phyloP scores from a whole-genome alignment of 2,329 filamentous ascomycete species.

The Ploettnerulaceae sp. region DNA sequence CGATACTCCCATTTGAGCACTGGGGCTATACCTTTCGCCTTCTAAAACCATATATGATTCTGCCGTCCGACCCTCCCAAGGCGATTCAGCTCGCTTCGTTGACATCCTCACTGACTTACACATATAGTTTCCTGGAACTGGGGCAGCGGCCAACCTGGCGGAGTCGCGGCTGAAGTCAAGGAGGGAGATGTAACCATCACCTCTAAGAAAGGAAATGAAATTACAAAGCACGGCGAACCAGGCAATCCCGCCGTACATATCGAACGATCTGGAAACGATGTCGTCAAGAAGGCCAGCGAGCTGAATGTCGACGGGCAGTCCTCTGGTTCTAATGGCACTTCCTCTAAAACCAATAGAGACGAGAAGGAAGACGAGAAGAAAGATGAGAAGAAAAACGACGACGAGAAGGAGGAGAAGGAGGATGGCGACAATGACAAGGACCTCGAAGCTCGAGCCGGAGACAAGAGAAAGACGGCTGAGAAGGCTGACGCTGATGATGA shows the following conservation, averaged over 20 bases:
- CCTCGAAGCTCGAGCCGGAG: constrained; percentile 2
- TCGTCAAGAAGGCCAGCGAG: constrained; percentile 59
- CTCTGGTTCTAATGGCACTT: constrained; percentile 11
- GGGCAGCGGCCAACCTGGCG: constrained; percentile 49
- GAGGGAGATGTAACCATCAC: constrained; percentile 56
- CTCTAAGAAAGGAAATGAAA: constrained; percentile 57
- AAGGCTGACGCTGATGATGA: constrained; percentile 32
- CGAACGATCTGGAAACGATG: constrained; percentile 56
- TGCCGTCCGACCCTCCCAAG: not conserved
- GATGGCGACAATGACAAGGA: no score
- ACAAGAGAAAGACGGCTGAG: constrained; percentile 9
- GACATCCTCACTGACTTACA: constrained; percentile 10
- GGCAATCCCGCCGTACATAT: constrained; percentile 58
- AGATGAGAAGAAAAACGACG: constrained; percentile 36
- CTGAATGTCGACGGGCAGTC: constrained; percentile 42
- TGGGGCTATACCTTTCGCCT: not conserved
- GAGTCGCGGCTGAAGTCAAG: constrained; percentile 53
- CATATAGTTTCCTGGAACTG: constrained; percentile 58
- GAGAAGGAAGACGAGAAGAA: constrained; percentile 33
- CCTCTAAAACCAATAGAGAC: constrained; percentile 16
- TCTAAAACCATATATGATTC: not conserved
- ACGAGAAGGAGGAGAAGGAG: constrained; percentile 27
- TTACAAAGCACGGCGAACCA: constrained; percentile 57
- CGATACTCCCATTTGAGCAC: not conserved
- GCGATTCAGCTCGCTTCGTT: no score